Percentiles rank a stretch among this genome's conserved stretches.
These are phyloP conservation scores for Ceratonia siliqua DNA, from an alignment of 306 rosid genomes.

Conservation along the genomic window DNA sequence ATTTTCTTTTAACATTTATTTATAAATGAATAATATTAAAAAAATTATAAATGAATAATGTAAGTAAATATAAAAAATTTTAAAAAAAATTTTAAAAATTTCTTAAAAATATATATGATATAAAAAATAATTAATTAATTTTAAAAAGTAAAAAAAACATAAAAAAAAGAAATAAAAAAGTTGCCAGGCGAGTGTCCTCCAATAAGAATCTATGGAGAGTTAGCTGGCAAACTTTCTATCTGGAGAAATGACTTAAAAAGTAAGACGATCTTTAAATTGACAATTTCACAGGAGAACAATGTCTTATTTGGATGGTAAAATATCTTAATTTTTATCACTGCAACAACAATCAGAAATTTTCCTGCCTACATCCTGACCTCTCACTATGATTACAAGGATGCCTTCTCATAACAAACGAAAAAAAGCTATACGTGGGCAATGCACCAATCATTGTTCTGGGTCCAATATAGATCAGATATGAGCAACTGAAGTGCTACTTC, in stretches of 20 bases:
- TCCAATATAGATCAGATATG: slow-evolving; percentile 1
- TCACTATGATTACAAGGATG: slow-evolving; percentile 54
- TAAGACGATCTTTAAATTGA: background rate
- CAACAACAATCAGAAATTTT: slow-evolving; percentile 20
- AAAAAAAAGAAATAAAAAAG: too few relatives aligned
- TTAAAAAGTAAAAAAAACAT: too few relatives aligned
- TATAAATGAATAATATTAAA: too few relatives aligned
- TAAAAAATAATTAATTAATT: too few relatives aligned
- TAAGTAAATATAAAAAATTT: too few relatives aligned
- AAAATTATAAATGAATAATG: too few relatives aligned
- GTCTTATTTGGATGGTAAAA: slow-evolving; percentile 8
- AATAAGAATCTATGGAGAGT: background rate
- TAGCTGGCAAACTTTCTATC: background rate
- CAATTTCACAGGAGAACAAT: background rate
- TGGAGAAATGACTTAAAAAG: background rate
- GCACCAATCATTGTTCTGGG: slow-evolving; percentile 9
- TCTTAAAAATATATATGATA: too few relatives aligned
- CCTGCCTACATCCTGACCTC: slow-evolving; percentile 49
- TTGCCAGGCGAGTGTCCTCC: too few relatives aligned
- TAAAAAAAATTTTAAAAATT: too few relatives aligned
- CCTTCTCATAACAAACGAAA: slow-evolving; percentile 36
- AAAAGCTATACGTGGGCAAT: slow-evolving; percentile 4
- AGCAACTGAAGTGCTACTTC: background rate
- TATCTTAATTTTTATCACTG: slow-evolving; percentile 8
- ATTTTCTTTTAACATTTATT: too few relatives aligned